Evolutionary conservation across 2,329 filamentous ascomycete species (phyloP).

Genomic region (Tolypocladium sp.): DNA sequence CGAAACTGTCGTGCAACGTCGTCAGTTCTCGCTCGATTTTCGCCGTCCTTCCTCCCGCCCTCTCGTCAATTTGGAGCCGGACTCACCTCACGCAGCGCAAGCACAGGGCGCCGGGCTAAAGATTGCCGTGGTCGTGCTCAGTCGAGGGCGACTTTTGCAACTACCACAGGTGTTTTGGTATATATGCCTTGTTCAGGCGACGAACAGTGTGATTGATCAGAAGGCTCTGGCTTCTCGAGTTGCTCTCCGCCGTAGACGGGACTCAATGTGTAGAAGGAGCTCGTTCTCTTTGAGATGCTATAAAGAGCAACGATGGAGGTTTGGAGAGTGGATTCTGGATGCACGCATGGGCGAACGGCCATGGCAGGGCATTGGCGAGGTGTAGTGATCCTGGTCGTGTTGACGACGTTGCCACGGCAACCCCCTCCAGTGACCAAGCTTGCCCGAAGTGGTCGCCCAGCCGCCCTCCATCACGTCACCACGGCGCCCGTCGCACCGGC

Average conservation of each 20-base stretch:
- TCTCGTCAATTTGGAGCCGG: not conserved
- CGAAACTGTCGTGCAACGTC: constrained; percentile 24
- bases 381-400: constrained; percentile 17
- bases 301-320: constrained; percentile 7
- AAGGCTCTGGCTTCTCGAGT: constrained; percentile 10
- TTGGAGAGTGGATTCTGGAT: constrained; percentile 11
- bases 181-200: constrained; percentile 24
- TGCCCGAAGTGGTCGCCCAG: not conserved
- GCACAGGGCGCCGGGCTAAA: constrained; percentile 68
- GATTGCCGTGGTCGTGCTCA: constrained; percentile 35
- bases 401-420: constrained; percentile 25
- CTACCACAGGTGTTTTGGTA: constrained; percentile 6
- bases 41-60: not conserved
- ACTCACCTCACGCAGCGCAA: constrained; percentile 75
- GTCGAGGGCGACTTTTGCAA: constrained; percentile 32
- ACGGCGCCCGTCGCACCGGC: constrained; percentile 5
- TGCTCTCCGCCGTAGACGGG: constrained; percentile 7
- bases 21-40: constrained; percentile 1
- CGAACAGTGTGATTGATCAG: constrained; percentile 7
- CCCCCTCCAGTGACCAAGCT: not conserved
- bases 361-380: constrained; percentile 11
- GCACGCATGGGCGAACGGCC: constrained; percentile 13
- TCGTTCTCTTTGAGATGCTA: constrained; percentile 1
- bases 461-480: constrained; percentile 9
- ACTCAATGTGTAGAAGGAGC: constrained; percentile 1